Conservation (phyloP, 2,329 filamentous ascomycete species). For the Achaetomium macrosporum region DNA sequence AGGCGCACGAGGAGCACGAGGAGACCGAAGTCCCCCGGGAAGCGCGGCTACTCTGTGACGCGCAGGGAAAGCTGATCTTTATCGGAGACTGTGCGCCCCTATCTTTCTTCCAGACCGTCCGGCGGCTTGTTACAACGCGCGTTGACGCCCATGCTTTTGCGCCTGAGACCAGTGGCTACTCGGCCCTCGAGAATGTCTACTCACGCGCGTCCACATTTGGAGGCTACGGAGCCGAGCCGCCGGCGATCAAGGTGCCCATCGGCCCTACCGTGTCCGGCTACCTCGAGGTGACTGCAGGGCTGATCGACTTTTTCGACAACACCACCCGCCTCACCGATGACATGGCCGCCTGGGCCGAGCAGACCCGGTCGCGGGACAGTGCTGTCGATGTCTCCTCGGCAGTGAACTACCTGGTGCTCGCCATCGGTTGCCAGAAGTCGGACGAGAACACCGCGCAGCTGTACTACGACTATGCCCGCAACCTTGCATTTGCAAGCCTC, state of each 20-base stretch:
- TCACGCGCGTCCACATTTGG: conserved; percentile 9
- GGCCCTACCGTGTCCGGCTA: conserved; percentile 32
- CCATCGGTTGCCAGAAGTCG: conserved; percentile 41
- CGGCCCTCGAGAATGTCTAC: conserved; percentile 42
- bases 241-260: conserved; percentile 27
- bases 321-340: conserved; percentile 33
- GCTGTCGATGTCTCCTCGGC: conserved; percentile 36
- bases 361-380: conserved; percentile 28
- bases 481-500: conserved; percentile 39
- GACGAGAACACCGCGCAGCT: conserved; percentile 37
- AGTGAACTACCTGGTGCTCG: conserved; percentile 45
- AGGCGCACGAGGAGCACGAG: conserved; percentile 31
- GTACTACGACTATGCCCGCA: conserved; percentile 47
- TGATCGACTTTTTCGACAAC: conserved; percentile 46
- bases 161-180: conserved; percentile 45
- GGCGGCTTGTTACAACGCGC: conserved; percentile 44
- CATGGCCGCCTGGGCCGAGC: conserved; percentile 38
- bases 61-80: conserved; percentile 49
- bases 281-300: conserved; percentile 37
- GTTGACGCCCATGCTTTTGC: conserved; percentile 47
- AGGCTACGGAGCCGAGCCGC: conserved; percentile 15
- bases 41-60: conserved; percentile 45
- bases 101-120: conserved; percentile 50
- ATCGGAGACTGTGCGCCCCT: conserved; percentile 52
- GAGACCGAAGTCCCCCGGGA: conserved; percentile 51